Evolutionary conservation across 345 rosid genomes (phyloP).

Genomic region (Ailanthus altissimus): DNA sequence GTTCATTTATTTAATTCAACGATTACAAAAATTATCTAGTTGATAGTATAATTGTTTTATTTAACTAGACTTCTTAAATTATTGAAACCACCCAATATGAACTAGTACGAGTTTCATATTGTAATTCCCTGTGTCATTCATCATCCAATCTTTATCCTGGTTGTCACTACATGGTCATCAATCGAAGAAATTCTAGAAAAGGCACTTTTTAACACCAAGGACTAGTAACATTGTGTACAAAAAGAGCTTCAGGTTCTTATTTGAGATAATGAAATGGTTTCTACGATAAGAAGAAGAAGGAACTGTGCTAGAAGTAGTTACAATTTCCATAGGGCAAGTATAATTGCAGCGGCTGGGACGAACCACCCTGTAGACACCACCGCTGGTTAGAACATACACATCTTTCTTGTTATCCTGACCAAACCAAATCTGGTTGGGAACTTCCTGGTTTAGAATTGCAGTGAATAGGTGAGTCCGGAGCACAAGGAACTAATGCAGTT

Average conservation of each 20-base stretch:
- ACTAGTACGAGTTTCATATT: no score
- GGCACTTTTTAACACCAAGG: neutral
- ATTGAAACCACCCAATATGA: no score
- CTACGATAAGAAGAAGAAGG: slow-evolving; percentile 1
- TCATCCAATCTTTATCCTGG: no score
- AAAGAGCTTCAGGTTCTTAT: neutral
- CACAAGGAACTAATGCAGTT: slow-evolving; percentile 24
- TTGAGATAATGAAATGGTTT: neutral
- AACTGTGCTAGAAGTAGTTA: neutral
- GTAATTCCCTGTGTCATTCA: no score
- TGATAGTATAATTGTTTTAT: no score
- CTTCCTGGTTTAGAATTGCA: slow-evolving; percentile 19
- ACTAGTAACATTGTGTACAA: neutral
- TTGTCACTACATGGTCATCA: neutral
- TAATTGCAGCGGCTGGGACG: slow-evolving; percentile 36
- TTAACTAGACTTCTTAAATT: no score
- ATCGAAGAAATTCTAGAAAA: neutral
- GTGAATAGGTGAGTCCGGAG: slow-evolving; percentile 32
- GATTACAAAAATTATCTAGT: no score
- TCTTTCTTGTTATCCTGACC: slow-evolving; percentile 38
- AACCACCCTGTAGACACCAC: slow-evolving; percentile 36
- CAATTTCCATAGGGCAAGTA: slow-evolving; percentile 30
- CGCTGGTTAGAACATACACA: slow-evolving; percentile 31
- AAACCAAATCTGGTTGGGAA: slow-evolving; percentile 25
- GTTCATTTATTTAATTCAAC: no score